These are phyloP conservation scores for Rhodotorula sp. DNA, from an alignment of 1,284 basidiomycete genomes.

Conservation along the genomic window DNA sequence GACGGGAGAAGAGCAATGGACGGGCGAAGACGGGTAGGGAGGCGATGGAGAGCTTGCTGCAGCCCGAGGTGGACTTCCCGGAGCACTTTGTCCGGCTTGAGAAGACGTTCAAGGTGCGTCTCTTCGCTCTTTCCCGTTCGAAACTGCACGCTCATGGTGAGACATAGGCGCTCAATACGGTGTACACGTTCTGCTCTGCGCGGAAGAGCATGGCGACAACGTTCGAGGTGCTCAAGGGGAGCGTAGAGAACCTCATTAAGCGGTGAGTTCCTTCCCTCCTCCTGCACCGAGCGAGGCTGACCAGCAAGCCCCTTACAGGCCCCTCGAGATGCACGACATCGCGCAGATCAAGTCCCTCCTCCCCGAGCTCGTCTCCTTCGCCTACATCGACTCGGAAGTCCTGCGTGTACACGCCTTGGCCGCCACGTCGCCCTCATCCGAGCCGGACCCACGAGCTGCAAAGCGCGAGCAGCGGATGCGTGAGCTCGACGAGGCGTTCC, in stretches of 20 bases:
- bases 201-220: constrained; percentile 79
- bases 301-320: constrained; percentile 55
- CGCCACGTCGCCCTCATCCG: constrained; percentile 7
- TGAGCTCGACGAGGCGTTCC: constrained; percentile 46
- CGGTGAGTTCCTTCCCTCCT: constrained; percentile 56
- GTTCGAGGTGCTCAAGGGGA: constrained; percentile 71
- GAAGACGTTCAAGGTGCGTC: constrained; percentile 51
- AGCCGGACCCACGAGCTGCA: constrained; percentile 19
- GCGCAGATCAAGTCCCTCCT: constrained; percentile 87
- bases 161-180: constrained; percentile 77
- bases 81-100: constrained; percentile 52
- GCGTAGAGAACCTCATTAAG: constrained; percentile 75
- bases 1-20: constrained; percentile 4
- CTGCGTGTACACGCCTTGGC: constrained; percentile 61
- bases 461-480: constrained; percentile 43
- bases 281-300: background rate
- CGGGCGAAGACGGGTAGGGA: constrained; percentile 12
- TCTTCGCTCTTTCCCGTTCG: background rate
- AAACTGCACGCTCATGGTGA: background rate
- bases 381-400: constrained; percentile 71
- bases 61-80: constrained; percentile 48
- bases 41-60: constrained; percentile 35
- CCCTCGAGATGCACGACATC: constrained; percentile 73
- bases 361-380: constrained; percentile 77
- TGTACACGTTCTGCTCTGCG: constrained; percentile 82